Evolutionary conservation across 768 basidiomycete species (phyloP), one percentile per base, ranked within the genome.

Genomic region (Hericium coralloides): DNA sequence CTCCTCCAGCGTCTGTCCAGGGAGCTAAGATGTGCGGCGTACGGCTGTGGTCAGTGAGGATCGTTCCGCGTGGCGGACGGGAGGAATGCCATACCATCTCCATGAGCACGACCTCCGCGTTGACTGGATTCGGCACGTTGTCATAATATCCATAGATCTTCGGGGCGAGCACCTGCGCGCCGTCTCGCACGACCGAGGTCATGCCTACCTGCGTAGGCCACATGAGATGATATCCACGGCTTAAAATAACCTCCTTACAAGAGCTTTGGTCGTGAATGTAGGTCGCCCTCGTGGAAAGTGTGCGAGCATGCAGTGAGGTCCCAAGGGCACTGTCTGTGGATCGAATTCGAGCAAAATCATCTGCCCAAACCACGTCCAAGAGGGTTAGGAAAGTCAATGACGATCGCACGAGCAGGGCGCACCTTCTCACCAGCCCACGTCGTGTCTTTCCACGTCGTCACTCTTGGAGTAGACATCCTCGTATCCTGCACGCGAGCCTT

Each of bases 331-430:
- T 26, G 64, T 60, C 26, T 55, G 51, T 12, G 60, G 67, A 41
- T 67, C 67, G 43, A 69, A 67, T 4, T 64, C 63, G 39, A 69
- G 61, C 52, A 65, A 37, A 26, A 69, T 65, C 69, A 68, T 70
- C 68, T 69, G 57, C 25, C 2, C 10, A 15, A 52, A 26, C 31
- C 12, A 37, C 14, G 38, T 1, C 1, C 39, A 53, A 23, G 18
- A 39, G 22, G 25, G 17, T 43, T 14, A 10, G 5, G 9, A 53
- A 55, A 43, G 23, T n/a, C 22, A 56, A 31, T 17, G 36, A 22
- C 25, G 9, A 55, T 26, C 22, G 41, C 18, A 43, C 36, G 41
- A 45, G 52, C 45, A 43, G 23, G 37, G 43, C 66, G 25, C 58
- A 66, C 68, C 58, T 68, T 61, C 55, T 68, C 67, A 47, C 68